Evolutionary conservation across 2,329 filamentous ascomycete genomes (phyloP), one percentile per base, ranked within the genome.

Genomic region (Xylariaceae sp.): DNA sequence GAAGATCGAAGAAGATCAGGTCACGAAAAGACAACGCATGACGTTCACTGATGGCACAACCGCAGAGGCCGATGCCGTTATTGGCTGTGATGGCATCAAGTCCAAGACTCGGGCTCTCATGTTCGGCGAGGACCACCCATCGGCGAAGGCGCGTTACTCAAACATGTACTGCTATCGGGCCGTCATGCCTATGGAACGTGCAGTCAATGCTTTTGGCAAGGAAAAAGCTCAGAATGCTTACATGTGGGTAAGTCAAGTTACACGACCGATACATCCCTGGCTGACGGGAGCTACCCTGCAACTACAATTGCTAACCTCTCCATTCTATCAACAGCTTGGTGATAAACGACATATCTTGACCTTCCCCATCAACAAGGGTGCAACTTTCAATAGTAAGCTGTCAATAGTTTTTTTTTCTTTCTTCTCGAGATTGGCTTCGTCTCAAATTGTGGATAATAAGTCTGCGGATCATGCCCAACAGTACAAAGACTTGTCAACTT

Each of bases 51-150:
- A 71, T 19, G 67, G 67, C 0, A 61, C 63, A 1, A 59, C 55
- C 1, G 63, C 60, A 3, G 44, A 56, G 4, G 62, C 65, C 2
- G 64, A 69, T 40, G 64, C 57, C 0, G 32, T 81, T 0, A 66
- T 84, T 40, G 80, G 77, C 0, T 82, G 77, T 51, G 81, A 84
- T 59, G 81, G 81, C 0, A 80, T 84, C 55, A 82, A 82, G 58
- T 78, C 74, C 5, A 65, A 67, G 14, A 70, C 74, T 2, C 64
- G 80, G 14, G 58, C 71, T 32, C 58, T 77, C 4, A 60, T 83
- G 8, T 64, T 81, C 1, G 74, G 72, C 22, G 29, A 40, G 0
- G 54, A 65, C 2, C 54, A 63, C 22, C 43, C 37, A 4, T 34
- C 43, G n/a, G 42, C 62, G 58, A 66, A 20, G 59, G 67, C 22